Evolutionary conservation across 495 filamentous ascomycete species (phyloP), one percentile per base, ranked within the genome.

Genomic region (Penicillium fimorum): DNA sequence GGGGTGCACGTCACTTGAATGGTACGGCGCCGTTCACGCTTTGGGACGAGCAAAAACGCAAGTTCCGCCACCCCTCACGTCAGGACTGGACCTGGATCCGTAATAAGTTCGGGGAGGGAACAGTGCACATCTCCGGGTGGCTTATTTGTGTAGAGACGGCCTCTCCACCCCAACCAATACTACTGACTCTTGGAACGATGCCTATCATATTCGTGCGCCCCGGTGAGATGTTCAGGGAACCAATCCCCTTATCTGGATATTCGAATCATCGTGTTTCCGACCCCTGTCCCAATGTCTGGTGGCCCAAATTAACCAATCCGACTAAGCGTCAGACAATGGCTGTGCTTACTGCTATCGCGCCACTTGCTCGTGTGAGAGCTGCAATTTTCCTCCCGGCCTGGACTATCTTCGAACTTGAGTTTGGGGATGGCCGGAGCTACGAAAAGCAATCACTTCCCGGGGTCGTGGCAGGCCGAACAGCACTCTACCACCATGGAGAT

Each of bases 101-200:
- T 5, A 44, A 42, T 12, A 60, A 64, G 32, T 67, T 67, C 50
- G 58, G 64, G 11, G 59, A 61, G 49, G 58, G 56, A 52, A 30
- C 50, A 41, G 3, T 58, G 50, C 51, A 47, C 37, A 17, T 29
- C 4, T 52, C 47, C 13, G 67, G 64, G 10, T 66, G 60, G 59
- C 63, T 57, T 27, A 41, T 70, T 44, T 63, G 57, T 33, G 60
- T 70, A 46, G 65, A 64, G 54, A 66, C 62, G 29, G 50, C 33
- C 35, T 43, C 22, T 18, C 65, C 62, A 38, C 65, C 67, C 2
- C 55, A 58, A 33, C 67, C 65, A 18, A 47, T 68, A 48, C 60
- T 63, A 41, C 50, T 68, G 18, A 70, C 65, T n/a, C 27, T 70
- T 49, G 60, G 58, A 55, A 57, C 56, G 51, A 66, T 68, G 63